These are phyloP conservation scores for Ceratobasidium theobromae DNA, from an alignment of 1,284 basidiomycete species.

Conservation along the genomic window DNA sequence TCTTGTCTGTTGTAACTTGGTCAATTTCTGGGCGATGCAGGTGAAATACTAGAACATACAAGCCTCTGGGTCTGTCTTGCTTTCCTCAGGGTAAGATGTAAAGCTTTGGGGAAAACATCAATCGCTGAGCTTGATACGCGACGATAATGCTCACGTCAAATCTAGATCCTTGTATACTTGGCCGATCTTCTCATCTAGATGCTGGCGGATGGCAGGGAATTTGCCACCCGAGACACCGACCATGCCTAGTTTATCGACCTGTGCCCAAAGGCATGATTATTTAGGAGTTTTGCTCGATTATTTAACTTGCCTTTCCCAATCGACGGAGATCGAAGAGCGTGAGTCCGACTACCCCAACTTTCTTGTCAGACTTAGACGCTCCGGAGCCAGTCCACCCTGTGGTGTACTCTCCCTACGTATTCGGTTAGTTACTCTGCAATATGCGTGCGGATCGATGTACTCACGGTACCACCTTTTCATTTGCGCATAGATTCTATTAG, in stretches of 20 bases:
- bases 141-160: slow-evolving; percentile 56
- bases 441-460: slow-evolving; percentile 13
- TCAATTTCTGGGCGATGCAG: not conserved
- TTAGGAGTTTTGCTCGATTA: not conserved
- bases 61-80: slow-evolving; percentile 71
- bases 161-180: slow-evolving; percentile 85
- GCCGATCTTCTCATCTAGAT: slow-evolving; percentile 81
- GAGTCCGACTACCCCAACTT: slow-evolving; percentile 81
- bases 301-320: slow-evolving; percentile 68
- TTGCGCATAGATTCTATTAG: not conserved
- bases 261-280: slow-evolving; percentile 2
- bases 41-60: slow-evolving; percentile 54
- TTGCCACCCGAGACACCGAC: slow-evolving; percentile 77
- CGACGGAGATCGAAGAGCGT: slow-evolving; percentile 89
- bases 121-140: not conserved
- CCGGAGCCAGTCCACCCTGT: slow-evolving; percentile 90
- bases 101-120: slow-evolving; percentile 53
- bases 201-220: slow-evolving; percentile 80
- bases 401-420: slow-evolving; percentile 78
- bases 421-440: not conserved
- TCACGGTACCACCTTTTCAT: slow-evolving; percentile 36
- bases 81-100: slow-evolving; percentile 73
- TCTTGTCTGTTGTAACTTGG: slow-evolving; percentile 61
- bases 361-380: slow-evolving; percentile 93
- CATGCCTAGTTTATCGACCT: slow-evolving; percentile 76